Percentiles rank a stretch among this genome's conserved stretches.
Conservation (phyloP, 441 rosid species). For the Viola pubescens region DNA sequence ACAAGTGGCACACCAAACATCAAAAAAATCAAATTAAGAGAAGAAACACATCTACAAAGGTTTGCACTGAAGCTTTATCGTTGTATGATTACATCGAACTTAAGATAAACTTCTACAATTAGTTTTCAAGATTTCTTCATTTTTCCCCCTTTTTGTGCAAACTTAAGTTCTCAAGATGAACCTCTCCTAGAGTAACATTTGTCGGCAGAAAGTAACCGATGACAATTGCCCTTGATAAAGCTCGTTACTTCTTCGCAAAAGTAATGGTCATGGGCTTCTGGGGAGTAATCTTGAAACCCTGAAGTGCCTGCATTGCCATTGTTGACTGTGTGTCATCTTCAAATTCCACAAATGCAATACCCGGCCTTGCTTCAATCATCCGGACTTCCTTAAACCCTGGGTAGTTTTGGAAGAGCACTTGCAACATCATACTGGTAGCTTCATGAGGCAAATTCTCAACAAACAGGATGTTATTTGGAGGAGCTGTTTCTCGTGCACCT, state of each 20-base stretch:
- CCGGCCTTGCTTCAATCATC: constrained; percentile 87
- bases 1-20: too few species aligned
- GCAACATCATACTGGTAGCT: constrained; percentile 82
- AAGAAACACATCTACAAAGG: too few species aligned
- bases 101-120: too few species aligned
- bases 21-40: too few species aligned
- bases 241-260: constrained; percentile 57
- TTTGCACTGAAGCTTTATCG: too few species aligned
- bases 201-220: not conserved
- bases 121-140: too few species aligned
- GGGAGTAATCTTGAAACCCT: constrained; percentile 82
- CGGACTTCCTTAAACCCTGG: constrained; percentile 92
- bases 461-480: constrained; percentile 79
- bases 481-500: constrained; percentile 46
- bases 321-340: constrained; percentile 92
- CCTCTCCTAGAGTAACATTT: too few species aligned
- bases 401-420: constrained; percentile 65
- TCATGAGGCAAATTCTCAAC: constrained; percentile 86
- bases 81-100: too few species aligned
- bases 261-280: constrained; percentile 74
- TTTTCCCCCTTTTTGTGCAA: too few species aligned
- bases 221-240: not conserved
- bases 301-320: constrained; percentile 87
- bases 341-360: constrained; percentile 86
- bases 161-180: too few species aligned